Percentiles rank a stretch among this genome's conserved stretches.
These are phyloP conservation scores for Psilocybe azurescens DNA, from an alignment of 768 basidiomycete genomes.

Conservation along the genomic window DNA sequence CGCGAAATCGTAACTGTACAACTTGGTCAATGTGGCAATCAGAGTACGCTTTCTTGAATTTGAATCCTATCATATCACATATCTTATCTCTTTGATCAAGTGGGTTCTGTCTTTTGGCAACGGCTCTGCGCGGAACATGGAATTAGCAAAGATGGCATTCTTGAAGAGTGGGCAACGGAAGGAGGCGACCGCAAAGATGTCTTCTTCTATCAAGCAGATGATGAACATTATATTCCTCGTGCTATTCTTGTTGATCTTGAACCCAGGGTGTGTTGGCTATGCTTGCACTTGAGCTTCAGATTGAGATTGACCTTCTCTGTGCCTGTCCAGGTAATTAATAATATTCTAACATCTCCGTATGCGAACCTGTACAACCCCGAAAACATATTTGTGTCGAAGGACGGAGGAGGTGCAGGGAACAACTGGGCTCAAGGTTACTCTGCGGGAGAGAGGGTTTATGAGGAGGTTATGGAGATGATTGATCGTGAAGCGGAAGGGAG, in stretches of 20 bases:
- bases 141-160: slow-evolving; percentile 92
- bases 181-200: slow-evolving; percentile 98
- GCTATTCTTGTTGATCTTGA: slow-evolving; percentile 97
- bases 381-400: slow-evolving; percentile 95
- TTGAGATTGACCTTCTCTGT: slow-evolving; percentile 5
- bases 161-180: slow-evolving; percentile 97
- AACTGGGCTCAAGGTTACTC: slow-evolving; percentile 98
- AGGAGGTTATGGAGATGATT: slow-evolving; percentile 22
- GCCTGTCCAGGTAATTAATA: slow-evolving; percentile 84
- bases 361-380: slow-evolving; percentile 96
- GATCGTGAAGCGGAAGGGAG: slow-evolving; percentile 20
- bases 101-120: slow-evolving; percentile 98
- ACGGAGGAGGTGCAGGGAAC: slow-evolving; percentile 99
- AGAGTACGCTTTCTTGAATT: slow-evolving; percentile 59
- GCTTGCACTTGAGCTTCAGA: neutral
- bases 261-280: slow-evolving; percentile 72
- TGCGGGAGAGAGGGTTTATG: slow-evolving; percentile 71
- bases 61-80: slow-evolving; percentile 16
- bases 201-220: slow-evolving; percentile 99
- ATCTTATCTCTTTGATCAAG: slow-evolving; percentile 43
- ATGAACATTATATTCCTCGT: slow-evolving; percentile 98
- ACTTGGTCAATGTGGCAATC: slow-evolving; percentile 91
- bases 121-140: slow-evolving; percentile 98
- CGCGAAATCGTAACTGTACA: slow-evolving; percentile 31
- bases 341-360: slow-evolving; percentile 87